Evolutionary conservation across 2,329 filamentous ascomycete genomes (phyloP), one percentile per base, ranked within the genome.

Genomic region (Phaeosphaeriaceae sp.): DNA sequence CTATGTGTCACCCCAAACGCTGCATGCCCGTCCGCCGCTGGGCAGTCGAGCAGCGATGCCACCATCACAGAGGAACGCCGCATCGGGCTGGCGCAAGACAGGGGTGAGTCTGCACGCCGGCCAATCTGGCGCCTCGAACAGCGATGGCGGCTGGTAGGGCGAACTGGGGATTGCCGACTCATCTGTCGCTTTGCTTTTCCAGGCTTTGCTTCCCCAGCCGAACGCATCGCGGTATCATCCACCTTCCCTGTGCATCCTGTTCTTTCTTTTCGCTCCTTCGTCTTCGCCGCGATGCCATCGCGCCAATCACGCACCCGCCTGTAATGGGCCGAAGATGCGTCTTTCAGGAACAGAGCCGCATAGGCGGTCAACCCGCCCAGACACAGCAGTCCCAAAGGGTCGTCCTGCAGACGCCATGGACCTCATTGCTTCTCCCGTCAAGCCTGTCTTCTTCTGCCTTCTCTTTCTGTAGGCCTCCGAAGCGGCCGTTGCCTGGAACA

Each of bases 371-470:
- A 56, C 57, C 56, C 56, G 56, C 60, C 59, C 66, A 65, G 51
- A 67, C 71, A 69, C 53, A 40, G 49, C 21, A 53, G 57, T 53
- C 72, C 73, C 49, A 67, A 76, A 71, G 40, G 66, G 67, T 63
- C 70, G 58, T 48, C 60, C 13, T 75, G 73, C 73, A 76, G 67
- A 57, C 68, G 72, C 71, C 72, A 46, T 62, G 41, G 17, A 21
- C n/a, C 41, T 44, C 61, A 65, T 68, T 67, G 63, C 58, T 62
- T 62, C 62, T 63, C 61, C 65, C 61, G 45, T 53, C 54, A 41
- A 58, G 57, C 61, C 53, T 59, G 58, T 62, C 63, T 68, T 65
- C 58, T 66, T 65, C 27, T 62, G 31, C 53, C 61, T 63, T 60
- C 58, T 65, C 57, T 58, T 47, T 60, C 50, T 36, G 31, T 36